Evolutionary conservation across 2,329 filamentous ascomycete genomes (phyloP), one percentile per base, ranked within the genome.

Genomic region (Rhynchosporium secalis): DNA sequence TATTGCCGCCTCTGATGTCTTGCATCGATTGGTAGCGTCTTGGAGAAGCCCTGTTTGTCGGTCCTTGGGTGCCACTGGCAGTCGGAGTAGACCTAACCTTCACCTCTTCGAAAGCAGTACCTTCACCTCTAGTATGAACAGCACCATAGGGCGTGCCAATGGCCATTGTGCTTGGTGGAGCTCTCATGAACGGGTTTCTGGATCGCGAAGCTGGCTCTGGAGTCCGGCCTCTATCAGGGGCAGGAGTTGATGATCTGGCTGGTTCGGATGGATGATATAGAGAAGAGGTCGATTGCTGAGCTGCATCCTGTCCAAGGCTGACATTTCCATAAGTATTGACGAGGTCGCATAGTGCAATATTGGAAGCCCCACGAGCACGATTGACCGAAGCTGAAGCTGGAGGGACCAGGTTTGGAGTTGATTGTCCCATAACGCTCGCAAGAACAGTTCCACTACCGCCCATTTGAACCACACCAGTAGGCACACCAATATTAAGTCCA

Each of bases 11-110:
- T 43, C 48, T 45, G 36, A 33, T 33, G n/a, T 56, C 54, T n/a
- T 45, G 28, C 38, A 56, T 56, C 20, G 58, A 60, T n/a, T 31
- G 40, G 38, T 60, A 60, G 8, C 40, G 58, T 46, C 58, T 33
- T 43, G 58, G 58, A 8, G 54, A 56, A 41, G 46, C 46, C 26
- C 20, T 56, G 26, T 33, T 56, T n/a, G 3, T 29, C 9, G n/a
- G 33, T 7, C n/a, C 40, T 15, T 56, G 6, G 26, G 7, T 3
- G 13, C 40, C 26, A 13, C 36, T 46, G 28, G 10, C n/a, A 4
- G 1, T 26, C 4, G 36, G 10, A 56, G 5, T 43, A 13, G 40
- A 56, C 38, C 31, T 31, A 43, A 20, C 38, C 28, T 15, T 56
- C 12, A n/a, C 52, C 38, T 43, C 52, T 31, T 31, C 52, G 9